Conservation (phyloP, 208 protist species). For the Trypanosoma vivax region DNA sequence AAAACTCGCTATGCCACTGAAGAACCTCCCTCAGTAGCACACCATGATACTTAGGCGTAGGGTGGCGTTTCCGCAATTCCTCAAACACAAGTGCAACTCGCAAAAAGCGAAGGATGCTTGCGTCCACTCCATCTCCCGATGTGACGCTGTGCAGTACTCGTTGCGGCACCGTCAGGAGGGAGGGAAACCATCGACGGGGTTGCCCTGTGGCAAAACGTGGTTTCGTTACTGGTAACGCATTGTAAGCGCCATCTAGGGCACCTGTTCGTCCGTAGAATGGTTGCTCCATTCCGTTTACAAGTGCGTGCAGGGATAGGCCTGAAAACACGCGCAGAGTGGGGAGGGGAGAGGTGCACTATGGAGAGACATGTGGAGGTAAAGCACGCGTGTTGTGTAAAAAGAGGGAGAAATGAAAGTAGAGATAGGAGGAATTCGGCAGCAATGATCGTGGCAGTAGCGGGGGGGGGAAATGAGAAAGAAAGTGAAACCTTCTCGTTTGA, state of each 20-base stretch:
- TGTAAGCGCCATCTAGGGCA: constrained; percentile 25
- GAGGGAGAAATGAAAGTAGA: too few species aligned
- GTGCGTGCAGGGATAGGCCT: background rate
- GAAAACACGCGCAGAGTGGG: background rate
- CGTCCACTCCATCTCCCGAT: constrained; percentile 27
- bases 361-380: too few species aligned
- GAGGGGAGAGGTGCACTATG: background rate
- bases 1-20: constrained; percentile 19
- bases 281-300: constrained; percentile 31
- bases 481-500: too few species aligned
- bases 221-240: constrained; percentile 34
- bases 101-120: constrained; percentile 38
- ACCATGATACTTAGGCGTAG: constrained; percentile 3
- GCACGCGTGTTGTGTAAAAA: too few species aligned
- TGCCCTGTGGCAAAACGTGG: constrained; percentile 14
- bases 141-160: constrained; percentile 46
- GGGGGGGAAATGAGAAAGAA: background rate
- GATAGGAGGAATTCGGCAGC: too few species aligned
- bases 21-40: constrained; percentile 26
- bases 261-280: constrained; percentile 77
- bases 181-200: constrained; percentile 64
- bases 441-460: background rate
- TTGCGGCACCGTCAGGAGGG: constrained; percentile 67
- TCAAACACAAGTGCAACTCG: constrained; percentile 38
- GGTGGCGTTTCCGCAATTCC: constrained; percentile 13